phyloP scores from a whole-genome alignment of 139 green algal species.

The Picocystis salinarum region DNA sequence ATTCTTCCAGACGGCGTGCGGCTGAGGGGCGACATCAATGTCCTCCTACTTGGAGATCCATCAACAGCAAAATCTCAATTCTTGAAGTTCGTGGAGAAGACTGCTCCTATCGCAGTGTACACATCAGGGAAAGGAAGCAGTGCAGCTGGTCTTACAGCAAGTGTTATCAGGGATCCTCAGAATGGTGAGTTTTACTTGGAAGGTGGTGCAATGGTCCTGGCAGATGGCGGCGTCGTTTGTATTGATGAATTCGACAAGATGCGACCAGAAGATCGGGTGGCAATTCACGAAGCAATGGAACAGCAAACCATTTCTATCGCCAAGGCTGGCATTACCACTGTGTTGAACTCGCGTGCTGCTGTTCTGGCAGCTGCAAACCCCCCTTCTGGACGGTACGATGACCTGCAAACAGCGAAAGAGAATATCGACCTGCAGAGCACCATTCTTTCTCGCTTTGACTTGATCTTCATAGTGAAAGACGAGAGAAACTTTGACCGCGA shows the following conservation, averaged over 20 bases:
- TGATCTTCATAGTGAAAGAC: constrained; percentile 99
- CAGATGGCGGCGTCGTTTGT: constrained; percentile 35
- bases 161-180: constrained; percentile 76
- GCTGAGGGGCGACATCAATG: constrained; percentile 95
- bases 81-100: constrained; percentile 38
- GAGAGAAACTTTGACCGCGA: constrained; percentile 42
- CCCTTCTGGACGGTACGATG: constrained; percentile 29
- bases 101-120: constrained; percentile 66
- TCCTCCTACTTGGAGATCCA: constrained; percentile 91
- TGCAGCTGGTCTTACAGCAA: constrained; percentile 87
- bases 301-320: constrained; percentile 98
- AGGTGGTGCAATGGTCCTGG: constrained; percentile 92
- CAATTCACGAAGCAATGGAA: constrained; percentile 94
- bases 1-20: constrained; percentile 16
- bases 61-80: constrained; percentile 82
- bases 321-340: constrained; percentile 91
- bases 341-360: constrained; percentile 76
- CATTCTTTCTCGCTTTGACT: constrained; percentile 95
- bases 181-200: constrained; percentile 92
- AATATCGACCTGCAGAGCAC: constrained; percentile 99
- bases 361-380: constrained; percentile 95
- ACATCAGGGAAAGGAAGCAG: constrained; percentile 89
- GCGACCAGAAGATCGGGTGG: constrained; percentile 35
- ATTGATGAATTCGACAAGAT: constrained; percentile 49
- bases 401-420: constrained; percentile 41